phyloP scores from a whole-genome alignment of 78 protist genomes.

The Cavenderia fasciculata region DNA sequence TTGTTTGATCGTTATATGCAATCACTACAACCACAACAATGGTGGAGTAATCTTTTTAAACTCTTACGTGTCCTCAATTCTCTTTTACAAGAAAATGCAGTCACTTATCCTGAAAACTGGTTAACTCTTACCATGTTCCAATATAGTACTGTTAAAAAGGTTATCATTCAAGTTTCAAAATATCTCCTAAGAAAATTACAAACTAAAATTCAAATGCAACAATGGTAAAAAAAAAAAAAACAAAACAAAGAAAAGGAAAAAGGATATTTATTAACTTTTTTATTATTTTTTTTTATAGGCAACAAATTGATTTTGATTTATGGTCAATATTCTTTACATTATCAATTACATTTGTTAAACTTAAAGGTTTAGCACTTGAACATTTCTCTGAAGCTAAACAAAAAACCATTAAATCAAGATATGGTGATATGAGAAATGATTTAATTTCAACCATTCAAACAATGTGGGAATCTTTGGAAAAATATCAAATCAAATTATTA shows the following conservation, averaged over 20 bases:
- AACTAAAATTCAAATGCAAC: not conserved
- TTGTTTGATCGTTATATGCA: slow-evolving; percentile 21
- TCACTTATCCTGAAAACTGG: slow-evolving; percentile 74
- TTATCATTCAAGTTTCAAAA: slow-evolving; percentile 33
- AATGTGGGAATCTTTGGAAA: slow-evolving; percentile 72
- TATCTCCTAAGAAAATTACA: not conserved
- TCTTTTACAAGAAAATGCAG: not conserved
- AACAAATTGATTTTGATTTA: slow-evolving; percentile 10
- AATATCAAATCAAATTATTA: slow-evolving; percentile 61
- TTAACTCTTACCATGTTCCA: slow-evolving; percentile 64
- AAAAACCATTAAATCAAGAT: slow-evolving; percentile 39
- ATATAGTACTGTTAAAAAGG: slow-evolving; percentile 39
- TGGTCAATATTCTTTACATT: slow-evolving; percentile 59
- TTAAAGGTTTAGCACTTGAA: slow-evolving; percentile 48
- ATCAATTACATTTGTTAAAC: slow-evolving; percentile 43
- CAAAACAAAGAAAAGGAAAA: too few relatives aligned
- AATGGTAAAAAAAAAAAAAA: too few relatives aligned
- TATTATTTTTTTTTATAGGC: not conserved
- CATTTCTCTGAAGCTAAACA: slow-evolving; percentile 50
- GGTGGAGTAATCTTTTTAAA: slow-evolving; percentile 14
- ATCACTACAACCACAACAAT: not conserved
- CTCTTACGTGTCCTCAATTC: slow-evolving; percentile 3
- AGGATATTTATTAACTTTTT: too few relatives aligned
- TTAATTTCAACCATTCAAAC: slow-evolving; percentile 49
- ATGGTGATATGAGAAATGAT: slow-evolving; percentile 80